These are phyloP conservation scores for Crassisporium funariophilum DNA, from an alignment of 768 basidiomycete genomes.

Conservation along the genomic window DNA sequence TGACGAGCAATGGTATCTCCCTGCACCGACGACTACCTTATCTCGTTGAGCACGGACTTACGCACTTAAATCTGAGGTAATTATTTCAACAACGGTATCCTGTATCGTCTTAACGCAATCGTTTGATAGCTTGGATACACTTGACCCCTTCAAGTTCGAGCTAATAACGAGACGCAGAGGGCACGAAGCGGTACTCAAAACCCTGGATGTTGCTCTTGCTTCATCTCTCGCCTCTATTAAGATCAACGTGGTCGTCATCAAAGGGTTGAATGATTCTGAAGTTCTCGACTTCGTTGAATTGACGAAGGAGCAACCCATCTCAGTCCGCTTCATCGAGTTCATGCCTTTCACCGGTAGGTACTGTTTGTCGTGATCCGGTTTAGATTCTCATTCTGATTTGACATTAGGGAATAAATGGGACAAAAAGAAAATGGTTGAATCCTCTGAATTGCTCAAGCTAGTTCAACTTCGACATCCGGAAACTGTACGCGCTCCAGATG, in stretches of 20 bases:
- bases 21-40: constrained; percentile 73
- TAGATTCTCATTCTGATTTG: constrained; percentile 3
- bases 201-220: constrained; percentile 64
- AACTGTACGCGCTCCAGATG: constrained; percentile 61
- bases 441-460: constrained; percentile 57
- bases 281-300: constrained; percentile 77
- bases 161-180: constrained; percentile 81
- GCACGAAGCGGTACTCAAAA: constrained; percentile 71
- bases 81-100: not conserved
- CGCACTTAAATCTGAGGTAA: constrained; percentile 72
- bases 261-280: constrained; percentile 81
- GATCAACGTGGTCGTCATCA: constrained; percentile 83
- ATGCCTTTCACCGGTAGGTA: constrained; percentile 87
- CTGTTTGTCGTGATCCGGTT: not conserved
- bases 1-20: constrained; percentile 84
- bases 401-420: constrained; percentile 82
- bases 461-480: constrained; percentile 52
- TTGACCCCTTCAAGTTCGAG: constrained; percentile 87
- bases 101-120: not conserved
- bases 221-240: constrained; percentile 64
- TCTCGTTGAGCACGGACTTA: constrained; percentile 70
- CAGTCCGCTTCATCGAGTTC: constrained; percentile 88
- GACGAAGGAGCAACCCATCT: constrained; percentile 62
- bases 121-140: constrained; percentile 68
- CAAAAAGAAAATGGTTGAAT: constrained; percentile 79